These are phyloP conservation scores for Candida dubliniensis DNA, from an alignment of 1,139 yeast genomes.

Conservation along the genomic window DNA sequence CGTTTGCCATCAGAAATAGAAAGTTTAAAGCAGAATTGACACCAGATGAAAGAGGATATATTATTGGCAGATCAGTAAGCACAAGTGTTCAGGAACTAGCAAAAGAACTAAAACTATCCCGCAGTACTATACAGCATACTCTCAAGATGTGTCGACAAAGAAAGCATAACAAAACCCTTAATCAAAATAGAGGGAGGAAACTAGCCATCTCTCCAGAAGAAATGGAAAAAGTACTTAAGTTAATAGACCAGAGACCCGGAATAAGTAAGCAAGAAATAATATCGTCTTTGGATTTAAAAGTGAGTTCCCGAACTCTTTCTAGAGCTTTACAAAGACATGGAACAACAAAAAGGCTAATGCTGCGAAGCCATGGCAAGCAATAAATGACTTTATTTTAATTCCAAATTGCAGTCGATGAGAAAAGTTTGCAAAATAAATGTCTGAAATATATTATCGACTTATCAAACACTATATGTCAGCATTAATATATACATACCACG, in stretches of 20 bases:
- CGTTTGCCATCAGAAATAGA: conserved; percentile 3
- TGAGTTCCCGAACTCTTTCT: conserved; percentile 3
- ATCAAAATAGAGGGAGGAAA: conserved; percentile 4
- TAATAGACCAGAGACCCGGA: conserved; percentile 1
- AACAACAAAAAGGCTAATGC: background rate
- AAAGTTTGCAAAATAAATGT: no score
- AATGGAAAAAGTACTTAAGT: conserved; percentile 1
- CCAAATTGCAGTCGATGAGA: no score
- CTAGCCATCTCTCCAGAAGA: conserved; percentile 3
- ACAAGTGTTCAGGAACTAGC: conserved; percentile 5
- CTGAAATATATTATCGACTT: no score
- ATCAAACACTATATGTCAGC: no score
- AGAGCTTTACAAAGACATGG: conserved; percentile 4
- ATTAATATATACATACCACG: no score
- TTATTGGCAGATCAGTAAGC: conserved; percentile 5
- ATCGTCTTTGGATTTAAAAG: conserved; percentile 3
- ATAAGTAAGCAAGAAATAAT: conserved; percentile 4
- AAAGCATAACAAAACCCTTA: conserved; percentile 3
- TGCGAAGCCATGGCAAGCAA: background rate
- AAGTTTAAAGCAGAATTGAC: conserved; percentile 3
- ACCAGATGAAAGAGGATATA: conserved; percentile 5
- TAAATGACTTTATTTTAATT: background rate
- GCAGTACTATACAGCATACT: conserved; percentile 5
- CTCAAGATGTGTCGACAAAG: conserved; percentile 4
- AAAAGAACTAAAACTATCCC: conserved; percentile 3